A percentile compares a stretch with the other conserved stretches of the same genome.
phyloP scores from a whole-genome alignment of 2,329 filamentous ascomycete genomes.

The Chaetomiaceae sp. region DNA sequence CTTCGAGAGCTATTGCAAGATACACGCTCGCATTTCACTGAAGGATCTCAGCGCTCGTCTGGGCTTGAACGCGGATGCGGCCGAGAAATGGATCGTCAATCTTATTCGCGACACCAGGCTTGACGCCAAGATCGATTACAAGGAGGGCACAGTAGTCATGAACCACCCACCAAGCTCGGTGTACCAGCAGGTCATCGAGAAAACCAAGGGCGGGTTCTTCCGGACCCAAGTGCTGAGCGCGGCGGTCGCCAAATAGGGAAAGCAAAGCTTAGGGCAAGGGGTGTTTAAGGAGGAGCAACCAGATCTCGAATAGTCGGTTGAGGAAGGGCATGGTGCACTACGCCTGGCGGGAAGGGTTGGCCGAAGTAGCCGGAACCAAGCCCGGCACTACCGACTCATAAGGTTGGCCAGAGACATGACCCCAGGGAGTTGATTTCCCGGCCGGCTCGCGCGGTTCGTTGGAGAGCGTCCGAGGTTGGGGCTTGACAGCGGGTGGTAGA shows the following conservation, averaged over 20 bases:
- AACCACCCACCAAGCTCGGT: constrained; percentile 98
- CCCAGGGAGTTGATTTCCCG: background rate
- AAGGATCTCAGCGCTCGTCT: constrained; percentile 91
- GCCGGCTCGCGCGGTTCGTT: background rate
- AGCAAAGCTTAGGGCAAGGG: background rate
- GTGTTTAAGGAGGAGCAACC: background rate
- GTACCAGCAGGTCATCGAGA: constrained; percentile 98
- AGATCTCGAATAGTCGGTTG: background rate
- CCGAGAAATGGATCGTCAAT: constrained; percentile 99
- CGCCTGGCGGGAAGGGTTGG: no score
- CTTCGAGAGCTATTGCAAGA: constrained; percentile 99
- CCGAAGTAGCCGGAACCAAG: no score
- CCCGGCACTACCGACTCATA: no score
- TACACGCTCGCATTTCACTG: constrained; percentile 97
- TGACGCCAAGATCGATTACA: constrained; percentile 98
- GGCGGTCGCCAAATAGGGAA: constrained; percentile 44
- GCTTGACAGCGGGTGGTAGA: background rate
- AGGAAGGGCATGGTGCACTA: no score
- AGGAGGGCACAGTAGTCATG: constrained; percentile 98
- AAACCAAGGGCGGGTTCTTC: constrained; percentile 98
- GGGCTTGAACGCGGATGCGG: constrained; percentile 86
- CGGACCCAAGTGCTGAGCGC: constrained; percentile 86
- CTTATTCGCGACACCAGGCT: constrained; percentile 95
- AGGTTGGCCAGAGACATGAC: no score
- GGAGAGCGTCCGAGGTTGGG: background rate